Evolutionary conservation across 352 stramenopile species (phyloP), one percentile per base, ranked within the genome.

Genomic region (Globisporangium uncinulatum): DNA sequence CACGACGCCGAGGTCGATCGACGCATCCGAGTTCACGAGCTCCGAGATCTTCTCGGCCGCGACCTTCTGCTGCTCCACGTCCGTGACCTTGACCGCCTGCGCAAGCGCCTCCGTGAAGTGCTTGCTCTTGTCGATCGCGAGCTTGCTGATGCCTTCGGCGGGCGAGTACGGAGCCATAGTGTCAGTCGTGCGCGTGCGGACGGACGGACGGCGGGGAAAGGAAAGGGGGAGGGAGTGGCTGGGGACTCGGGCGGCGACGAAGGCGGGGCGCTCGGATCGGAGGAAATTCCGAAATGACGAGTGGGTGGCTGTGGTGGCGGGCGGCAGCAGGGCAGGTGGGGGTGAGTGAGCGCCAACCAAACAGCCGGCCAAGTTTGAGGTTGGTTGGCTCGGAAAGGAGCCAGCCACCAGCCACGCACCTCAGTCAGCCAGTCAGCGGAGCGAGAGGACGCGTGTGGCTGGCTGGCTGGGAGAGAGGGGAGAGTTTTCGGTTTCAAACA

Each of bases 51-150:
- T 91, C 67, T 90, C 85, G 62, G 85, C 85, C 48, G 85, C 85
- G 20, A 89, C 70, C 72, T 89, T 87, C 68, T 89, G 76, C 71
- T 92, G 71, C 63, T 92, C 80, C 32, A 67, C 65, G 50, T 70
- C 71, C 61, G 66, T 67, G 50, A 62, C 65, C 67, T 83, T 82
- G 58, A 92, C 76, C 34, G 85, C 82, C 73, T 94, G 76, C 67
- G 88, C 73, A 48, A 93, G 66, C 44, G 85, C 85, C 51, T 91
- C 79, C 31, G 81, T 91, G 66, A 95, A 95, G 76, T 93, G 85
- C 76, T 95, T 93, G 79, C 81, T 95, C 76, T 92, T 86, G 77
- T 92, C 84, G 58, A 92, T 89, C 20, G 76, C 82, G 59, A 94
- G 76, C 70, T 91, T 84, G 76, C 69, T 90, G 62, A 89, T 87